Percentiles rank a stretch among this genome's conserved stretches.
Conservation (phyloP, 2,329 filamentous ascomycete species). For the Helotiales sp. region DNA sequence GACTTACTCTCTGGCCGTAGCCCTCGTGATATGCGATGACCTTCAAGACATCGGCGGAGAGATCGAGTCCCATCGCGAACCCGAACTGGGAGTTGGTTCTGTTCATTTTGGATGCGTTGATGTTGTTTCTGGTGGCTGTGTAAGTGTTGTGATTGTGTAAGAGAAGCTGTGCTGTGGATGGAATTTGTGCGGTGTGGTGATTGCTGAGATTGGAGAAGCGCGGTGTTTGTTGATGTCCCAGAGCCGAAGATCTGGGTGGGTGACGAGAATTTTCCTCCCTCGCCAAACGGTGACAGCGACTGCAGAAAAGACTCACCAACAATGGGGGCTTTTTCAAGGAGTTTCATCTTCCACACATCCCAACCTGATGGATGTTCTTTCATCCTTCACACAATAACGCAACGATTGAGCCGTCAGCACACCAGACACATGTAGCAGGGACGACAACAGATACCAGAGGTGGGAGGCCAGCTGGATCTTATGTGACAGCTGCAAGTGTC, state of each 20-base stretch:
- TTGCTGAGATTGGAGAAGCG: background rate
- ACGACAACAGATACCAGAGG: background rate
- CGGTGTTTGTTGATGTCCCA: background rate
- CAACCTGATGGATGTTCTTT: background rate
- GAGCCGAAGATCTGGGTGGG: background rate
- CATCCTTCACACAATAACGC: background rate
- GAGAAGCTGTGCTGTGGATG: background rate
- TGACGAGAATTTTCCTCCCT: background rate
- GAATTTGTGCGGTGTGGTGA: background rate
- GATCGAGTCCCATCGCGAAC: background rate
- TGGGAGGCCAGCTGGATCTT: background rate
- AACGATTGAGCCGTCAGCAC: background rate
- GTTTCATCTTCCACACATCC: background rate
- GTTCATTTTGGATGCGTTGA: background rate
- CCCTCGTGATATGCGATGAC: background rate
- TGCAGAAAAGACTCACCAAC: background rate
- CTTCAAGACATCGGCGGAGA: background rate
- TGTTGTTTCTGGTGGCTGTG: background rate
- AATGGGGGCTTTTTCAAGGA: background rate
- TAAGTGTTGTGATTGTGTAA: background rate
- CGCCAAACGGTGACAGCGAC: background rate
- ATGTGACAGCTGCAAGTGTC: background rate
- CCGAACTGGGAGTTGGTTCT: background rate
- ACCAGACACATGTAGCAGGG: background rate
- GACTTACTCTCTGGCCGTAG: conserved; percentile 2